Conservation (phyloP, 805 yeast genomes). For the Saccharomycopsis oosterbeekiorum region DNA sequence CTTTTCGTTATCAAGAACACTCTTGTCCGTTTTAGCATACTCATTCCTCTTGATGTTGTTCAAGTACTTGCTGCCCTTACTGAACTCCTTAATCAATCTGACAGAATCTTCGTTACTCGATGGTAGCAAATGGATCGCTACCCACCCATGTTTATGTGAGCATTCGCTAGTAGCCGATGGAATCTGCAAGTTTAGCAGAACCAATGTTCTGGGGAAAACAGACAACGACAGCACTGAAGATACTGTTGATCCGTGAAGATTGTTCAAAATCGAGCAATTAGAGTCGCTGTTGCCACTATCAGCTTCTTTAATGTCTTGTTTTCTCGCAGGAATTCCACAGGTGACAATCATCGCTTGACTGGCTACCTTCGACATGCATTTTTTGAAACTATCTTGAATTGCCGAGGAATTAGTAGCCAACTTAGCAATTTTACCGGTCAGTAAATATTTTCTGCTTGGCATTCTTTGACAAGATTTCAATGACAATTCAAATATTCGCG, state of each 20-base stretch:
- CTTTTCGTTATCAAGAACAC: background rate
- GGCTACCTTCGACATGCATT: conserved; percentile 38
- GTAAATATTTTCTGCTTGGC: background rate
- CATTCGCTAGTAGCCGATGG: conserved; percentile 75
- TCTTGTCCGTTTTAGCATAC: background rate
- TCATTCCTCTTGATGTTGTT: conserved; percentile 15
- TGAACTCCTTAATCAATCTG: conserved; percentile 54
- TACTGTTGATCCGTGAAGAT: conserved; percentile 65
- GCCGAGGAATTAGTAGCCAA: background rate
- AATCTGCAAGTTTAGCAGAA: conserved; percentile 77
- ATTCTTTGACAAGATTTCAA: background rate
- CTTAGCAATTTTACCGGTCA: background rate
- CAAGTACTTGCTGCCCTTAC: conserved; percentile 38
- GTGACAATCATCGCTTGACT: conserved; percentile 53
- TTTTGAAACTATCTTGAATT: conserved; percentile 22
- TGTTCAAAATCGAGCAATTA: conserved; percentile 21
- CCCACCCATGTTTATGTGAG: conserved; percentile 44
- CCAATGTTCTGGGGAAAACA: conserved; percentile 62
- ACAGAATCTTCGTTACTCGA: conserved; percentile 45
- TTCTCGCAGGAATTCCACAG: conserved; percentile 31
- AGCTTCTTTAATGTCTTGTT: background rate
- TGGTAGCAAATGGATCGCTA: conserved; percentile 70
- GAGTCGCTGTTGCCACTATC: background rate
- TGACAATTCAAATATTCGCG: background rate
- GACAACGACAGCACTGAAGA: conserved; percentile 82